Conservation (phyloP, 2,329 filamentous ascomycete species). For the Hypoxylon sp. region DNA sequence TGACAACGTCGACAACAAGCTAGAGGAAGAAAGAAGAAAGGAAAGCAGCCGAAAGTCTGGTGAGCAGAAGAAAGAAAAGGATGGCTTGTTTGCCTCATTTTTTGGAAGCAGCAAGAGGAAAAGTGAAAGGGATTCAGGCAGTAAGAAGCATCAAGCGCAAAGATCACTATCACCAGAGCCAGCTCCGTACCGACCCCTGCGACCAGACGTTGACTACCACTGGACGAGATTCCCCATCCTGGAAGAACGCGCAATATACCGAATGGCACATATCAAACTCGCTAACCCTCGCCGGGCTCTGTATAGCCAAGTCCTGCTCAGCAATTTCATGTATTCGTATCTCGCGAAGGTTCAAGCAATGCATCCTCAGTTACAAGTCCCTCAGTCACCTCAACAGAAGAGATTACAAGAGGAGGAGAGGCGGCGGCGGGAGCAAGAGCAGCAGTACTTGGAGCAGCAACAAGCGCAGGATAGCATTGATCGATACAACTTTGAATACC, state of each 20-base stretch:
- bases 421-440: conserved; percentile 64
- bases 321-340: conserved; percentile 99
- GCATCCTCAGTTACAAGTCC: conserved; percentile 95
- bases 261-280: conserved; percentile 98
- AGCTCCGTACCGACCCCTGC: conserved; percentile 76
- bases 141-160: conserved; percentile 80
- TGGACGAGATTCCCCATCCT: conserved; percentile 96
- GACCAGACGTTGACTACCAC: conserved; percentile 92
- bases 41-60: conserved; percentile 80
- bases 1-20: conserved; percentile 77
- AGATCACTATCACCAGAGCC: conserved; percentile 86
- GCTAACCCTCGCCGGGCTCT: conserved; percentile 95
- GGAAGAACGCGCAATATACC: conserved; percentile 96
- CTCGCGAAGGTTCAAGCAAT: conserved; percentile 98
- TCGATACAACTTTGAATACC: conserved; percentile 69
- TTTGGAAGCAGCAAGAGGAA: conserved; percentile 94
- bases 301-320: conserved; percentile 94
- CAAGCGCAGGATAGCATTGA: conserved; percentile 61
- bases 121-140: conserved; percentile 78
- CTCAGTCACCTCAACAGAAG: conserved; percentile 83
- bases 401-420: conserved; percentile 67
- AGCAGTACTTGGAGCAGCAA: conserved; percentile 64
- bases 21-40: conserved; percentile 87
- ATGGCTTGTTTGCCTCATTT: conserved; percentile 92
- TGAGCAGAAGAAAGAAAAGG: conserved; percentile 90